Evolutionary conservation across 2,329 filamentous ascomycete genomes (phyloP).

Genomic region (Paradendryphiella salina): DNA sequence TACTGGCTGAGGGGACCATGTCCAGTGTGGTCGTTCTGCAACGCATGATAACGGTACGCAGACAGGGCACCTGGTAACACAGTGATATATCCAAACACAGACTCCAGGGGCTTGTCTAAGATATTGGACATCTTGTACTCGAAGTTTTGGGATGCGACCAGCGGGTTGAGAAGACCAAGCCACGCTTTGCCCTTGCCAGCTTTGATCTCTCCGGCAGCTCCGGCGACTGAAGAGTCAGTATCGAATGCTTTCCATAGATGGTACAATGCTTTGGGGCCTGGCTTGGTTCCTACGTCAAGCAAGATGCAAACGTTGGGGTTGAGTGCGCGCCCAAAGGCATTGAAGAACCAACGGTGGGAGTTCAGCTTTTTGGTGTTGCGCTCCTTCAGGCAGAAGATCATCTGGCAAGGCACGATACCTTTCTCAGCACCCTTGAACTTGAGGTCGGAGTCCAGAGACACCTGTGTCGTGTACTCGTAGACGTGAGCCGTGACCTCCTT

Average conservation of each 20-base stretch:
- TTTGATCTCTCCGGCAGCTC: conserved; percentile 96
- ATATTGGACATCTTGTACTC: conserved; percentile 99
- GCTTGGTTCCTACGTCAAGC: conserved; percentile 93
- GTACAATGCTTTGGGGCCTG: conserved; percentile 87
- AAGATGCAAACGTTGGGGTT: conserved; percentile 97
- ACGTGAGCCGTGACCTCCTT: conserved; percentile 94
- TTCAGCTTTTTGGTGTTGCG: conserved; percentile 98
- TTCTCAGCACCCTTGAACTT: conserved; percentile 99
- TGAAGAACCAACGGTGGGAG: conserved; percentile 99
- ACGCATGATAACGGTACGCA: conserved; percentile 91
- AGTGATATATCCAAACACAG: conserved; percentile 97
- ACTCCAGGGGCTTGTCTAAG: conserved; percentile 94
- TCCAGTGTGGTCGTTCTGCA: conserved; percentile 95
- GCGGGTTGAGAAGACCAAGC: conserved; percentile 82
- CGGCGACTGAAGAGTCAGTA: conserved; percentile 94
- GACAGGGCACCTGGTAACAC: conserved; percentile 93
- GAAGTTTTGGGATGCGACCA: conserved; percentile 97
- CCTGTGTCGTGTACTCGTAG: conserved; percentile 98
- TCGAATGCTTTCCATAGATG: conserved; percentile 99
- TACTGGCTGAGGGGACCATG: conserved; percentile 96
- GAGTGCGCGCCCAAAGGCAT: conserved; percentile 88
- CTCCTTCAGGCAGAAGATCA: conserved; percentile 98
- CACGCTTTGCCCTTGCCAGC: conserved; percentile 90
- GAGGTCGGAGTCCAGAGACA: conserved; percentile 90
- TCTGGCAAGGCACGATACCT: conserved; percentile 95